These are phyloP conservation scores for Porpolomopsis calyptriformis DNA, from an alignment of 768 basidiomycete species.

Conservation along the genomic window DNA sequence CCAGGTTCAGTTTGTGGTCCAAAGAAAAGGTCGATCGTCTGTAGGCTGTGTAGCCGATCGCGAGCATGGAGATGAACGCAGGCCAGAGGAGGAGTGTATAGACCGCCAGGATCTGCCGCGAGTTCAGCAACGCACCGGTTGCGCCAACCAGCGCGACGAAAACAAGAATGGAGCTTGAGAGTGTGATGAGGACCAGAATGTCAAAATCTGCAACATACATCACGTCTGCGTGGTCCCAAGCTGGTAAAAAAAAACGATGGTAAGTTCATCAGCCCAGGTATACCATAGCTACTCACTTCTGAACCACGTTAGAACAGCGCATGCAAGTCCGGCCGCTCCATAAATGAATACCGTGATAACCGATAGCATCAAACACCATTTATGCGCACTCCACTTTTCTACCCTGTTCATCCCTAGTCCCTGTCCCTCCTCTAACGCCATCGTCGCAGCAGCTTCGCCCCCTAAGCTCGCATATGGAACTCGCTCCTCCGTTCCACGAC, in stretches of 20 bases:
- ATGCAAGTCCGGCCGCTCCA: conserved; percentile 40
- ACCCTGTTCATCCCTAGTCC: conserved; percentile 30
- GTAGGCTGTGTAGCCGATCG: conserved; percentile 56
- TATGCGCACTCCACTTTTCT: conserved; percentile 49
- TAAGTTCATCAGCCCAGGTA: not conserved
- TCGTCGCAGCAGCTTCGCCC: not conserved
- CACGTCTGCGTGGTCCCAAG: conserved; percentile 52
- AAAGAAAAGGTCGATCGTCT: conserved; percentile 49
- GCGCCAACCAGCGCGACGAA: conserved; percentile 51
- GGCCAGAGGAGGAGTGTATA: conserved; percentile 65
- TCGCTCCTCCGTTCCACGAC: not conserved
- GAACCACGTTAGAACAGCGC: conserved; percentile 50
- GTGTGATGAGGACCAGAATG: conserved; percentile 43
- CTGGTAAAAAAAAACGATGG: conserved; percentile 21
- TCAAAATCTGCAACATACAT: conserved; percentile 51
- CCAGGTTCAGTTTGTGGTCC: conserved; percentile 54
- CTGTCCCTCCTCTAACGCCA: conserved; percentile 24
- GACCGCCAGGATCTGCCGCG: conserved; percentile 54
- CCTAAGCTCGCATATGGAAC: no score
- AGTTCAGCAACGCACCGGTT: conserved; percentile 52
- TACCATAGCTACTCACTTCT: conserved; percentile 27
- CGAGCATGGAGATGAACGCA: conserved; percentile 41
- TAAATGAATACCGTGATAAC: conserved; percentile 43
- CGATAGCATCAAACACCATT: conserved; percentile 51
- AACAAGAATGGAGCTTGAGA: conserved; percentile 45